A percentile compares a stretch with the other conserved stretches of the same genome.
These are phyloP conservation scores for Dactylonectria estremocensis DNA, from an alignment of 2,329 filamentous ascomycete species.

Conservation along the genomic window DNA sequence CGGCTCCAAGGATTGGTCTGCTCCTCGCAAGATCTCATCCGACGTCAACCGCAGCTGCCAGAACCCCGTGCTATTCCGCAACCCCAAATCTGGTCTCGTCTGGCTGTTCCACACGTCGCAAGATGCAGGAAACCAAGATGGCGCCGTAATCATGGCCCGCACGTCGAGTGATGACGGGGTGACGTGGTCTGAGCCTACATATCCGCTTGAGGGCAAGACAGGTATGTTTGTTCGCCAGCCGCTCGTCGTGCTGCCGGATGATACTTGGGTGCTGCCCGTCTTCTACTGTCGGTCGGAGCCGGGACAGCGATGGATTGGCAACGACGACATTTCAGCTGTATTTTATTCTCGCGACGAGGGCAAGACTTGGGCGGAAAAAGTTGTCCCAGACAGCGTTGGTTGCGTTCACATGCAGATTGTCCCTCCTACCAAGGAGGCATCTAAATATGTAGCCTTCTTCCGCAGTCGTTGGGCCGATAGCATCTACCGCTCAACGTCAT, in stretches of 20 bases:
- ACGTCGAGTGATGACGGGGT: slow-evolving; percentile 54
- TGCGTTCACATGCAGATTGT: slow-evolving; percentile 62
- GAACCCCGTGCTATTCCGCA: slow-evolving; percentile 60
- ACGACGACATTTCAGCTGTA: slow-evolving; percentile 59
- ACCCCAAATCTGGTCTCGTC: slow-evolving; percentile 51
- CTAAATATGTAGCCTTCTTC: slow-evolving; percentile 55
- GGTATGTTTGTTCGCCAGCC: slow-evolving; percentile 62
- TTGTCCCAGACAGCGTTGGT: slow-evolving; percentile 55
- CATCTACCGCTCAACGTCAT: slow-evolving; percentile 58
- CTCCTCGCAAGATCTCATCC: slow-evolving; percentile 54
- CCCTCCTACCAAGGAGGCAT: slow-evolving; percentile 40
- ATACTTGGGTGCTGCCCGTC: slow-evolving; percentile 59
- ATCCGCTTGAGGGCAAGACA: slow-evolving; percentile 51
- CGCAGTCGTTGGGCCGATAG: slow-evolving; percentile 62
- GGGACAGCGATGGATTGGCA: slow-evolving; percentile 61
- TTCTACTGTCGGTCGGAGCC: slow-evolving; percentile 59
- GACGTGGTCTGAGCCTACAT: slow-evolving; percentile 54
- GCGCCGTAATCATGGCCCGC: slow-evolving; percentile 55
- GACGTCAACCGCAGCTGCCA: slow-evolving; percentile 60
- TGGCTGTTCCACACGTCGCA: slow-evolving; percentile 64
- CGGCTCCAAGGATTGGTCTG: slow-evolving; percentile 51
- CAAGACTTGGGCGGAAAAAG: slow-evolving; percentile 56
- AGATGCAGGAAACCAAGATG: slow-evolving; percentile 61
- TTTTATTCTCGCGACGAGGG: slow-evolving; percentile 57
- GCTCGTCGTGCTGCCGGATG: slow-evolving; percentile 53